These are phyloP conservation scores for Pneumocystis jirovecii DNA, from an alignment of 1,139 yeast genomes.

Conservation along the genomic window DNA sequence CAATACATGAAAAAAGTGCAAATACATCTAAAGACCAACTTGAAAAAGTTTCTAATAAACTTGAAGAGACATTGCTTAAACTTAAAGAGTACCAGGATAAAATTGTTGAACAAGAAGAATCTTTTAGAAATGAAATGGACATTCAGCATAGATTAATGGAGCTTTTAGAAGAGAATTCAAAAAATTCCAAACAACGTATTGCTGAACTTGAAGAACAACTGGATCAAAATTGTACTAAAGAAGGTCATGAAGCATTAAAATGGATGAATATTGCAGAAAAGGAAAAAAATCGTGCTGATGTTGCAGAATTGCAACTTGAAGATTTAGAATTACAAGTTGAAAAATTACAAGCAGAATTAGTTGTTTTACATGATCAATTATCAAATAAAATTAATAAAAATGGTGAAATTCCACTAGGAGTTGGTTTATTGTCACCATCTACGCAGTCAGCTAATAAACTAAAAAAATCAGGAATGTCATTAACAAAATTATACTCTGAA, in stretches of 20 bases:
- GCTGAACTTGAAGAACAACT: slow-evolving; percentile 32
- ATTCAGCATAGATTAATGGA: slow-evolving; percentile 49
- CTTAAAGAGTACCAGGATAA: slow-evolving; percentile 37
- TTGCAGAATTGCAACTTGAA: slow-evolving; percentile 21
- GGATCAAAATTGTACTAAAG: slow-evolving; percentile 26
- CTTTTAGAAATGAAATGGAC: slow-evolving; percentile 46
- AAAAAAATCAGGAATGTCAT: slow-evolving; percentile 42
- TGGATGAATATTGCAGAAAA: slow-evolving; percentile 22
- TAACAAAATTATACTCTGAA: slow-evolving; percentile 57
- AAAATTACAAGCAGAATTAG: slow-evolving; percentile 2
- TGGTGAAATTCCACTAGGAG: slow-evolving; percentile 9
- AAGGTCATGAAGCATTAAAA: slow-evolving; percentile 21
- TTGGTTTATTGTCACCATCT: slow-evolving; percentile 28
- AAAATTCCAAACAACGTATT: slow-evolving; percentile 19
- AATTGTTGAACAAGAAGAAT: slow-evolving; percentile 35
- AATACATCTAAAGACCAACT: slow-evolving; percentile 23
- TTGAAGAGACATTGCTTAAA: slow-evolving; percentile 29
- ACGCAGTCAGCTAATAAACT: slow-evolving; percentile 34
- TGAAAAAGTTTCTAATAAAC: slow-evolving; percentile 25
- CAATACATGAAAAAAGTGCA: slow-evolving; percentile 16
- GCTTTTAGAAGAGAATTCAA: slow-evolving; percentile 39
- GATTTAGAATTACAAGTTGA: slow-evolving; percentile 21
- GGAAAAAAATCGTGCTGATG: slow-evolving; percentile 19
- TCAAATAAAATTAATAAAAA: slow-evolving; percentile 3
- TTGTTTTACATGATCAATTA: slow-evolving; percentile 11